Conservation (phyloP, 768 basidiomycete species). For the Gymnopilus dilepis region DNA sequence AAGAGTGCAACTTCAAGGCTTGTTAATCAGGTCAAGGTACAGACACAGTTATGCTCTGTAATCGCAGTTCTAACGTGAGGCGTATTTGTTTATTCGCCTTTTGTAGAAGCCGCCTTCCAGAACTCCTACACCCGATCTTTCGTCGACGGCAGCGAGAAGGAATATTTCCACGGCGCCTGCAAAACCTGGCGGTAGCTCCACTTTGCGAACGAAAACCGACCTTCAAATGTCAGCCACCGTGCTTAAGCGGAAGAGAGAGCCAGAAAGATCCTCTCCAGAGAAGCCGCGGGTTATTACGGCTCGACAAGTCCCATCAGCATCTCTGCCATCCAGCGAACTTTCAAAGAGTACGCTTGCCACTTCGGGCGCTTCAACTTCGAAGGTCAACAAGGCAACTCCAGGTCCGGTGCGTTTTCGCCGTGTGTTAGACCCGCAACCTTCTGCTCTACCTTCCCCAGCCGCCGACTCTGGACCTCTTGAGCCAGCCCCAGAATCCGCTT, state of each 20-base stretch:
- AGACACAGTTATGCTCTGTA: constrained; percentile 15
- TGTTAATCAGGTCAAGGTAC: constrained; percentile 28
- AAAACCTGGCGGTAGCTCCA: constrained; percentile 16
- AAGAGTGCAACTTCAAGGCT: constrained; percentile 22
- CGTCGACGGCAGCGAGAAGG: constrained; percentile 14
- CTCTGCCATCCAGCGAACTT: constrained; percentile 14
- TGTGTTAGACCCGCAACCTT: constrained; percentile 23
- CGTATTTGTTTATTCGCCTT: not conserved
- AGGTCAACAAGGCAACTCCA: constrained; percentile 16
- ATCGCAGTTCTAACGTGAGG: not conserved
- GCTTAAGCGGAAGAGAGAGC: constrained; percentile 49
- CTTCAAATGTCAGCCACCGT: constrained; percentile 23
- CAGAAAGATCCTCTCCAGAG: constrained; percentile 33
- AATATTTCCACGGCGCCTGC: constrained; percentile 15
- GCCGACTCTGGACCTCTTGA: not conserved
- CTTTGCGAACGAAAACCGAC: constrained; percentile 22
- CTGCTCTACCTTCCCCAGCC: not conserved
- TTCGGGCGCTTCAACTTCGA: constrained; percentile 8
- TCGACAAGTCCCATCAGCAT: constrained; percentile 34
- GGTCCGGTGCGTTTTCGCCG: constrained; percentile 25
- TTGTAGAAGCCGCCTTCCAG: constrained; percentile 15
- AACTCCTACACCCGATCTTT: constrained; percentile 8
- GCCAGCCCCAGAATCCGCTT: constrained; percentile 2
- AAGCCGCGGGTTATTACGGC: constrained; percentile 33
- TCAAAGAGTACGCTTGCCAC: constrained; percentile 7